phyloP scores from a whole-genome alignment of 352 stramenopile species.

The Pythium phragmiticola region DNA sequence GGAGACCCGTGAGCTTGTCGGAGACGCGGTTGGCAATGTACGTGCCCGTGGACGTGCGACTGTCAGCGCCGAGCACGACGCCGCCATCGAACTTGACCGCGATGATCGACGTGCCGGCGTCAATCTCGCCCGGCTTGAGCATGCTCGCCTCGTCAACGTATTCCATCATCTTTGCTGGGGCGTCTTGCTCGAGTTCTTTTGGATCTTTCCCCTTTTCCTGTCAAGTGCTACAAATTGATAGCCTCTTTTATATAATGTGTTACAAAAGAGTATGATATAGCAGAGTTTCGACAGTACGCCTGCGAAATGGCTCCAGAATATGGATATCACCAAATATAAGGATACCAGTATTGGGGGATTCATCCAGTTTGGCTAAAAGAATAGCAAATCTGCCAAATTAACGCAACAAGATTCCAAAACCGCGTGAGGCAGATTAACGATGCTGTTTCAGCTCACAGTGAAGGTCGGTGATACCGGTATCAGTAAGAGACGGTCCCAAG shows the following conservation, averaged over 20 bases:
- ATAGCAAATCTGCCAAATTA: too few species aligned
- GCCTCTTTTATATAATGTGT: background rate
- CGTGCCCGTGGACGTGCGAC: conserved; percentile 90
- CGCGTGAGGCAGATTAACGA: too few species aligned
- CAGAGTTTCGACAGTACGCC: background rate
- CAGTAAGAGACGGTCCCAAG: too few species aligned
- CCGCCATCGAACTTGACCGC: conserved; percentile 95
- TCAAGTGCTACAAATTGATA: conserved; percentile 16
- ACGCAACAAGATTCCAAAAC: too few species aligned
- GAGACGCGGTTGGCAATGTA: conserved; percentile 98
- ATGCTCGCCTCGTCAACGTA: conserved; percentile 60
- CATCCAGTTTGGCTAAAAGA: too few species aligned
- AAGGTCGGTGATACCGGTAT: too few species aligned
- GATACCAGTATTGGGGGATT: too few species aligned
- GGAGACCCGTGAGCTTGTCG: conserved; percentile 97
- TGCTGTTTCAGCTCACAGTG: too few species aligned
- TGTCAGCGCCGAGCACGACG: conserved; percentile 96
- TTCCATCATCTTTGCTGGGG: conserved; percentile 32
- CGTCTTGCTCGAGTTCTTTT: background rate
- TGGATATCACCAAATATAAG: too few species aligned
- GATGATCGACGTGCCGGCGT: conserved; percentile 98
- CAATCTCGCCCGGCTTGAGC: conserved; percentile 91
- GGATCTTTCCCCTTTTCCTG: conserved; percentile 2
- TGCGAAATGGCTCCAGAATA: too few species aligned
- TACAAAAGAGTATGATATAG: background rate